Evolutionary conservation across 768 basidiomycete genomes (phyloP), one percentile per base, ranked within the genome.

Genomic region (Mrakia gelida): DNA sequence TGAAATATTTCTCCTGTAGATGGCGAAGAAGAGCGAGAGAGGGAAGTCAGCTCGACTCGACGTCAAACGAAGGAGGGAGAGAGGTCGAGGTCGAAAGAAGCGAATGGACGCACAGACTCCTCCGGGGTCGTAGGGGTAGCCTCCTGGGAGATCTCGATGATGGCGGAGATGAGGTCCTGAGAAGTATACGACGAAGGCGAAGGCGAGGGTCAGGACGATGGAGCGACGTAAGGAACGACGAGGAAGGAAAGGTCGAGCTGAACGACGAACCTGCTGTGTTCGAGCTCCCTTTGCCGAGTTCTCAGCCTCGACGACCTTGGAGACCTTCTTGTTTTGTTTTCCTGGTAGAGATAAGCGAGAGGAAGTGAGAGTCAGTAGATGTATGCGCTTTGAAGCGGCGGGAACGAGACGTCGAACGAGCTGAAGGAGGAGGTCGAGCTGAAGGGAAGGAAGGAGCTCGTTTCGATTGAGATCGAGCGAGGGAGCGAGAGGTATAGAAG

Each of bases 261-360:
- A 41, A 49, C 30, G 41, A 77, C 81, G 6, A 41, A 83, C 81
- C 79, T 79, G 79, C 79, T 83, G 82, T 5, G 82, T 81, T 54
- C 81, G 80, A 87, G 82, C 88, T 28, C 74, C 65, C 80, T 88
- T 81, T 9, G 88, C 86, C 34, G 88, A 88, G 85, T 92, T 92
- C 79, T 90, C 88, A 76, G 74, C 52, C 67, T 76, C 78, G 45
- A 79, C 78, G 61, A 71, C 68, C 56, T 71, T 75, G 43, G 68
- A 54, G 28, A 92, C 88, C 84, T 92, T 91, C 86, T 96, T 95
- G 86, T 95, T 92, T 83, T 99, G 92, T 86, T 92, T 95, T 83
- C 90, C 95, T 98, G 84, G 18, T 56, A 28, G 28, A n/a, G 1
- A 21, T 26, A 21, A 70, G 59, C 32, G 63, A 56, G 63, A 70